Conservation (phyloP, 345 rosid species). For the Moricandia arvensis region DNA sequence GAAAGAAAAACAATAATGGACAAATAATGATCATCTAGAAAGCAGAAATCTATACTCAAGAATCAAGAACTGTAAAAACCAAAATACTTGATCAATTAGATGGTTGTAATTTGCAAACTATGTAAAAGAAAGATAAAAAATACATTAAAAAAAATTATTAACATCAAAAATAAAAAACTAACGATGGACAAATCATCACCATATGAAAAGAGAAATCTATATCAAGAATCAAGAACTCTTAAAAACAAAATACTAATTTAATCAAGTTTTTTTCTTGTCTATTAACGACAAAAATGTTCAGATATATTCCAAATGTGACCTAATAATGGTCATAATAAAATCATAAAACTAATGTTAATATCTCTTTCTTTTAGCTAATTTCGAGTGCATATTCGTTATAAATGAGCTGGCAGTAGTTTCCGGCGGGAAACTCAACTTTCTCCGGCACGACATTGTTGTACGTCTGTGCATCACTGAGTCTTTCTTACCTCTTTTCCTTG, state of each 20-base stretch:
- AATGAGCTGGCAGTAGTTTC: slow-evolving; percentile 5
- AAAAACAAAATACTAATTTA: neutral
- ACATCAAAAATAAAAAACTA: neutral
- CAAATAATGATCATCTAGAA: slow-evolving; percentile 15
- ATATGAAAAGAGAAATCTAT: slow-evolving; percentile 11
- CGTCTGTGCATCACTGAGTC: slow-evolving; percentile 1
- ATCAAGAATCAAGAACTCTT: slow-evolving; percentile 18
- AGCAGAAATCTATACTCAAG: neutral
- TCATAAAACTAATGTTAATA: neutral
- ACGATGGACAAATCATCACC: slow-evolving; percentile 3
- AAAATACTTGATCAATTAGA: neutral
- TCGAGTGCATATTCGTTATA: slow-evolving; percentile 32
- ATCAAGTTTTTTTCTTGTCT: slow-evolving; percentile 2
- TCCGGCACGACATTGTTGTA: slow-evolving; percentile 19
- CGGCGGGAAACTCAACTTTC: slow-evolving; percentile 25
- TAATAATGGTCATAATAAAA: slow-evolving; percentile 11
- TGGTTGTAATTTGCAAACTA: neutral
- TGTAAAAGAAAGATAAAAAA: neutral
- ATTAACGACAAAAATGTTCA: slow-evolving; percentile 9
- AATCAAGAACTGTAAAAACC: slow-evolving; percentile 12
- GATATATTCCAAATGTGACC: slow-evolving; percentile 38
- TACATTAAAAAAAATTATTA: neutral
- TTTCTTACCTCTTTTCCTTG: neutral
- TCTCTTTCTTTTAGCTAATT: neutral
- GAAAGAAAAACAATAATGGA: neutral